A percentile compares a stretch with the other conserved stretches of the same genome.
These are phyloP conservation scores for Paxillus ammoniavirescens DNA, from an alignment of 768 basidiomycete genomes.

Conservation along the genomic window DNA sequence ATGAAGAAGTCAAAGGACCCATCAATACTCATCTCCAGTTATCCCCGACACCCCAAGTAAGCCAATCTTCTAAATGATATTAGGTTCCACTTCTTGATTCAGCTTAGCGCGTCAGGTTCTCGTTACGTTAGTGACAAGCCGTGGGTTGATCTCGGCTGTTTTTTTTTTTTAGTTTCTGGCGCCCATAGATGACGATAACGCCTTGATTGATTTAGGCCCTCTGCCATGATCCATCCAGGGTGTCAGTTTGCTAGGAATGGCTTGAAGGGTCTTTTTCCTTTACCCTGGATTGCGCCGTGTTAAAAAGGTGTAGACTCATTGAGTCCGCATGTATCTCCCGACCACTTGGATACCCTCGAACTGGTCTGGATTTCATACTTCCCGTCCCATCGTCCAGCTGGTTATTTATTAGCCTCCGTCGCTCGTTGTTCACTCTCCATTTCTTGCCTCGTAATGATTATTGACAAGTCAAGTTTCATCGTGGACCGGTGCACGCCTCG, in stretches of 20 bases:
- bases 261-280: constrained; percentile 11
- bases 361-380: background rate
- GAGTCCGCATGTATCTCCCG: background rate
- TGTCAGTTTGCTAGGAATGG: constrained; percentile 8
- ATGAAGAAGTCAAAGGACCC: no score
- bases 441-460: constrained; percentile 24
- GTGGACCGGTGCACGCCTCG: constrained; percentile 31
- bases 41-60: background rate
- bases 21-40: background rate
- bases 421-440: constrained; percentile 1
- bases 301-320: background rate
- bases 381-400: constrained; percentile 1
- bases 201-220: background rate
- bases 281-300: constrained; percentile 10
- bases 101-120: background rate
- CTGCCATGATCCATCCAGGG: background rate
- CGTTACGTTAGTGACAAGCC: constrained; percentile 8
- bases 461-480: constrained; percentile 30
- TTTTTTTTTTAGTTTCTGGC: constrained; percentile 1
- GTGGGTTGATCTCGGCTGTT: background rate
- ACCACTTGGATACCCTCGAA: constrained; percentile 2
- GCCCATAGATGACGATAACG: constrained; percentile 4
- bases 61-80: background rate
- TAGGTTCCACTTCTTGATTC: background rate
- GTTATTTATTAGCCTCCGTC: constrained; percentile 1